Evolutionary conservation across 2,329 filamentous ascomycete species (phyloP).

Genomic region (Bisporella sp.): DNA sequence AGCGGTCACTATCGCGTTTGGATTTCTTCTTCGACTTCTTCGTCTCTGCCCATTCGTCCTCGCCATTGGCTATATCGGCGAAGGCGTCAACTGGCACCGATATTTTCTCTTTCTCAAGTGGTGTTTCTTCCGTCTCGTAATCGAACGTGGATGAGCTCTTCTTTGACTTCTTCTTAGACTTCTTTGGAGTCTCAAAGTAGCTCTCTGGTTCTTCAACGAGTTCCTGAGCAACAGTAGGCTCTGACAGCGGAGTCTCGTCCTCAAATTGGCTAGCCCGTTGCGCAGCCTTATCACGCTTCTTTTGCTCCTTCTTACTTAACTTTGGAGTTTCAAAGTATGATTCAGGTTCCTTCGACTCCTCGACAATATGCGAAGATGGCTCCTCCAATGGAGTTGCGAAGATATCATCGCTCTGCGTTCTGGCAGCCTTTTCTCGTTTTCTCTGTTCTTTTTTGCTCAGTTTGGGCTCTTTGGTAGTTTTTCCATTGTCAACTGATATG

Average conservation of each 20-base stretch:
- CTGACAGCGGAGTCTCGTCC: slow-evolving; percentile 15
- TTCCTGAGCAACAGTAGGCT: slow-evolving; percentile 11
- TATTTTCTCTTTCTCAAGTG: slow-evolving; percentile 11
- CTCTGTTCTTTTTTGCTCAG: slow-evolving; percentile 34
- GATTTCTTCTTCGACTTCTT: slow-evolving; percentile 33
- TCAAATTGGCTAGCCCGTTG: slow-evolving; percentile 27
- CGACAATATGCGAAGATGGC: slow-evolving; percentile 10
- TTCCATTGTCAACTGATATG: slow-evolving; percentile 27
- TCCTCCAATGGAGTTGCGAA: slow-evolving; percentile 11
- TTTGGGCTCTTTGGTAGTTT: slow-evolving; percentile 15
- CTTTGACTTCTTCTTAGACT: slow-evolving; percentile 24
- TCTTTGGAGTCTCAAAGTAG: slow-evolving; percentile 23
- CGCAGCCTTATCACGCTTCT: slow-evolving; percentile 38
- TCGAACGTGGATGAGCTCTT: slow-evolving; percentile 24
- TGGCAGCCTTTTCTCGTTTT: slow-evolving; percentile 36
- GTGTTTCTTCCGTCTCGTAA: slow-evolving; percentile 31
- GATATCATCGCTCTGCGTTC: slow-evolving; percentile 19
- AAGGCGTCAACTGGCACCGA: slow-evolving; percentile 26
- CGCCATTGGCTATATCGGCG: slow-evolving; percentile 24
- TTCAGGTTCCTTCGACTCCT: slow-evolving; percentile 16
- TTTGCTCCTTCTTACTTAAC: slow-evolving; percentile 42
- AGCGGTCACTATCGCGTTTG: slow-evolving; percentile 26
- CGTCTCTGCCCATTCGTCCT: slow-evolving; percentile 31
- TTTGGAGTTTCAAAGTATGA: slow-evolving; percentile 26
- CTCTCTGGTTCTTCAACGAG: slow-evolving; percentile 24